phyloP scores from a whole-genome alignment of 345 rosid genomes.

The Dipteronia dyeriana region DNA sequence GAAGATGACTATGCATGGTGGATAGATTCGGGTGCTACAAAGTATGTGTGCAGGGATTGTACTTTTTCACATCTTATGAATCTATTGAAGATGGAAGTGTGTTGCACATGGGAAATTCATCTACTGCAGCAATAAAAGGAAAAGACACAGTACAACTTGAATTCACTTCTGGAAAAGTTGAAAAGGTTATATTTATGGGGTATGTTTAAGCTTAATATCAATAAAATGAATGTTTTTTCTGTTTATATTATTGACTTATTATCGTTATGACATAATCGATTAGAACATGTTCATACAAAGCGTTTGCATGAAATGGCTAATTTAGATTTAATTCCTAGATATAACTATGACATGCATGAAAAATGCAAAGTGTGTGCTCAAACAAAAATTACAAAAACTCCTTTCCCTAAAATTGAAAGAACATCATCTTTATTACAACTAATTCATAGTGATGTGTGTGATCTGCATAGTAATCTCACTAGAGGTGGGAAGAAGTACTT shows the following conservation, averaged over 20 bases:
- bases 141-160: not conserved
- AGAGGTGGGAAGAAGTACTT: not conserved
- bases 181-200: no score
- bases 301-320: not conserved
- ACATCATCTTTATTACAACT: no score
- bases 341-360: not conserved
- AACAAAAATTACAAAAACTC: not conserved
- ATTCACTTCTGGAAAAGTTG: no score
- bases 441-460: no score
- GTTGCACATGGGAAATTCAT: not conserved
- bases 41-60: no score
- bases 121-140: not conserved
- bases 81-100: not conserved
- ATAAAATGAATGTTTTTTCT: not conserved
- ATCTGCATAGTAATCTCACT: no score
- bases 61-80: not conserved
- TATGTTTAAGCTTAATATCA: no score
- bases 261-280: not conserved
- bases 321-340: not conserved
- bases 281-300: not conserved
- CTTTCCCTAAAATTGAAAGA: not conserved
- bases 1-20: no score
- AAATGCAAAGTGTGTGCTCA: not conserved
- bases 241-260: not conserved
- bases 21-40: no score